Base-by-base conservation (phyloP, 129 eudicot species). In the Tanacetum coccineum region DNA sequence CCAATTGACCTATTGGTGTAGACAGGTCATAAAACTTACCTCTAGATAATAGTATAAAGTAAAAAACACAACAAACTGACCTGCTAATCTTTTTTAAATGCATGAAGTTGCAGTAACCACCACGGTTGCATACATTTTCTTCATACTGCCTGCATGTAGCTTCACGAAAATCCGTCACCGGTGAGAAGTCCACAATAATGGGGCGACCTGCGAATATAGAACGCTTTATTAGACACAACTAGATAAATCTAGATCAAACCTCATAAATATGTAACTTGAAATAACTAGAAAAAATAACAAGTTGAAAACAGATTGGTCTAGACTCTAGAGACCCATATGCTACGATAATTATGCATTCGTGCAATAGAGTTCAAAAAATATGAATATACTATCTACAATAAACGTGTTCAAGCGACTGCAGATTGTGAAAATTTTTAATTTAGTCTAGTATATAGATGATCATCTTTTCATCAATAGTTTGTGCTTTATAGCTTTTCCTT, bases 91-190 rank as follows among this genome's bases (percentile, higher is more conserved):
- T 91, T 72, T 91, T 91, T 77, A 91, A 81, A 81, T 91, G 97
- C 97, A 91, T 91, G 70, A 91, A 91, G 68, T 91, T 91, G 76
- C 97, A 91, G 68, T 91, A 91, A 21, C 97, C 95, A 66, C 97
- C 97, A 69, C 97, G 97, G 64, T 87, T 91, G 83, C 97, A 91
- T 42, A 80, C 79, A 39, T 91, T 88, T 85, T 91, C 97, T 77
- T 91, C 97, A 51, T 91, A 91, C 71, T 91, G 97, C 73, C 97
- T 66, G 60, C 97, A 91, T 62, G 95, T 87, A 48, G 97, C 97
- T 72, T 91, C 97, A 67, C 97, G 95, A 48, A 91, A 91, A 81
- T 91, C 97, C 13, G 95, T 91, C 74, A 91, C 97, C 0, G 97
- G 97, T 22, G 97, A 91, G 81, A 87, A 91, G 80, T 91, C 97